These are phyloP conservation scores for Ophiostoma angusticollis DNA, from an alignment of 2,329 filamentous ascomycete species.

Conservation along the genomic window DNA sequence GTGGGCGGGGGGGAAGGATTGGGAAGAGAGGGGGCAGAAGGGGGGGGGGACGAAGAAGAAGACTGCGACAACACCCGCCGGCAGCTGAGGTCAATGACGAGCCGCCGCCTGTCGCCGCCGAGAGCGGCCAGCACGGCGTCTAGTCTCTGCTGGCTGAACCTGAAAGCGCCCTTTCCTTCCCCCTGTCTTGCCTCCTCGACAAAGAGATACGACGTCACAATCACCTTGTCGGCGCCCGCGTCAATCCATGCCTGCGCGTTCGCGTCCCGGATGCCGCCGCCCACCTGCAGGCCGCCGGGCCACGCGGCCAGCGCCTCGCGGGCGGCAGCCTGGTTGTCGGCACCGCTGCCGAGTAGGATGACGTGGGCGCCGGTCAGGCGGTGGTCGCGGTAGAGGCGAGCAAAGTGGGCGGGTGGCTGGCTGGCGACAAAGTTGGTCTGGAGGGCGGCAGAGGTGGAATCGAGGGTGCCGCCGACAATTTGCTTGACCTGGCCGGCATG, in stretches of 20 bases:
- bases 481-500: constrained; percentile 98
- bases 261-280: constrained; percentile 78
- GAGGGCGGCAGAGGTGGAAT: constrained; percentile 49
- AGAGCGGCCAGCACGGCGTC: constrained; percentile 61
- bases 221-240: constrained; percentile 82
- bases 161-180: constrained; percentile 24
- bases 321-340: constrained; percentile 72
- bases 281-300: constrained; percentile 73
- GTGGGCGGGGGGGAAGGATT: too few species aligned
- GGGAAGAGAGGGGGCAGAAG: too few species aligned
- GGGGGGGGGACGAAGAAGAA: too few species aligned
- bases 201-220: constrained; percentile 93
- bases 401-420: constrained; percentile 70
- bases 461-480: constrained; percentile 89
- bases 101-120: constrained; percentile 59
- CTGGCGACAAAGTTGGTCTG: constrained; percentile 89
- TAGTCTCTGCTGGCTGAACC: constrained; percentile 66
- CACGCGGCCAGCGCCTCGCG: constrained; percentile 64
- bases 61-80: constrained; percentile 38
- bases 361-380: constrained; percentile 72
- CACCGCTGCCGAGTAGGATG: constrained; percentile 70
- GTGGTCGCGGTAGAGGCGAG: constrained; percentile 66
- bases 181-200: constrained; percentile 34
- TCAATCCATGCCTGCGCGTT: constrained; percentile 84
- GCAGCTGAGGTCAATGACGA: constrained; percentile 93